Conservation (phyloP, 345 rosid genomes). For the Eucalyptus polybractea region DNA sequence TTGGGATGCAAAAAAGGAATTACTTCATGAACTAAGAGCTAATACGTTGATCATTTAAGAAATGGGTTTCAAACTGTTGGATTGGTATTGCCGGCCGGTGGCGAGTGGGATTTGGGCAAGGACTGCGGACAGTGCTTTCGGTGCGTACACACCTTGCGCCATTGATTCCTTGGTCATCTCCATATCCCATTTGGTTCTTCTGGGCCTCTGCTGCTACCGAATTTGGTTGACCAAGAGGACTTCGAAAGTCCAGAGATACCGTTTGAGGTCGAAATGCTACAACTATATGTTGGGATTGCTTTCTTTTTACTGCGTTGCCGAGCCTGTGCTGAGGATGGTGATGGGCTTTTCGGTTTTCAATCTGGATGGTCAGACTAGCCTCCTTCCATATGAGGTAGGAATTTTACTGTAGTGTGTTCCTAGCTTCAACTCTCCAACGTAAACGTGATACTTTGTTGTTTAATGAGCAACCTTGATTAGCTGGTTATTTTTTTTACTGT, state of each 20-base stretch:
- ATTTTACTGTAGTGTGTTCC: not conserved
- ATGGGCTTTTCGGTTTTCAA: conserved; percentile 53
- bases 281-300: conserved; percentile 44
- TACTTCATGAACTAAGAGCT: not conserved
- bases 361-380: conserved; percentile 34
- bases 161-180: conserved; percentile 50
- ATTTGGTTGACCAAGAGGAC: conserved; percentile 50
- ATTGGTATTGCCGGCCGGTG: conserved; percentile 79
- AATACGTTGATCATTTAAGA: not conserved
- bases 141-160: conserved; percentile 67
- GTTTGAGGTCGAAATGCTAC: conserved; percentile 53
- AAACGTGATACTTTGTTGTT: not conserved
- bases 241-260: conserved; percentile 44
- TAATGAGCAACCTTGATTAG: not conserved
- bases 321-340: conserved; percentile 64
- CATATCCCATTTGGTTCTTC: conserved; percentile 58
- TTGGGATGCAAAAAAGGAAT: not conserved
- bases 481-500: not conserved
- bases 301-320: conserved; percentile 55
- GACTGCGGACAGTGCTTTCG: conserved; percentile 52
- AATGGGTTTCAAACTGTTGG: conserved; percentile 57
- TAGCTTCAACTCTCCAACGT: not conserved
- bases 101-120: conserved; percentile 51
- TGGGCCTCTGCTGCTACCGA: conserved; percentile 58
- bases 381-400: conserved; percentile 85